A percentile compares a stretch with the other conserved stretches of the same genome.
phyloP scores from a whole-genome alignment of 2,329 filamentous ascomycete genomes.

The Fusarium annulatum region DNA sequence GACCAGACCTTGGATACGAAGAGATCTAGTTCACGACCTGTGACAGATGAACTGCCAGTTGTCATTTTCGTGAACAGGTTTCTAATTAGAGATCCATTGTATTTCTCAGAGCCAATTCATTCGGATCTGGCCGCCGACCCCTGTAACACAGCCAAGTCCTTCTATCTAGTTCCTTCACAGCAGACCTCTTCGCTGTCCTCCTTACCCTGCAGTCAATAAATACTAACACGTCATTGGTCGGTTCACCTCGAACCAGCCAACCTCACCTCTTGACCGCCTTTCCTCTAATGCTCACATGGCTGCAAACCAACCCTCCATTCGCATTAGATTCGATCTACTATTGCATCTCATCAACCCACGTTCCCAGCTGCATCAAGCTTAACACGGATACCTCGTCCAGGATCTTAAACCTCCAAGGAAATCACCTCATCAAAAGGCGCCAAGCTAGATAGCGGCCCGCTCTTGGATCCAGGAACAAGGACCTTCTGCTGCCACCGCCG shows the following conservation, averaged over 20 bases:
- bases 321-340: constrained; percentile 31
- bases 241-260: neutral
- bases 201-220: constrained; percentile 29
- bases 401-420: constrained; percentile 12
- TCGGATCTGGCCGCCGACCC: constrained; percentile 17
- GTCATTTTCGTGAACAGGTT: constrained; percentile 9
- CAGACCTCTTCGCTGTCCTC: neutral
- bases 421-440: constrained; percentile 8
- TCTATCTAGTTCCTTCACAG: neutral
- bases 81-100: constrained; percentile 17
- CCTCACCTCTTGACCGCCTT: constrained; percentile 40
- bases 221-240: constrained; percentile 15
- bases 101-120: neutral
- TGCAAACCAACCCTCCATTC: constrained; percentile 17
- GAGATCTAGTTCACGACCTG: neutral
- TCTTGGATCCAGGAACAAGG: constrained; percentile 43
- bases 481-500: constrained; percentile 28
- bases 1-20: constrained; percentile 1
- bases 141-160: constrained; percentile 15
- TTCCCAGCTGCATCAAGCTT: constrained; percentile 23
- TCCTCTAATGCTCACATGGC: constrained; percentile 35
- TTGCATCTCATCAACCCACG: constrained; percentile 24
- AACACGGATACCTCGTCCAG: constrained; percentile 16
- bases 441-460: constrained; percentile 39
- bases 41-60: constrained; percentile 21